Evolutionary conservation across 495 filamentous ascomycete genomes (phyloP).

Genomic region (Diplogelasinospora grovesii): DNA sequence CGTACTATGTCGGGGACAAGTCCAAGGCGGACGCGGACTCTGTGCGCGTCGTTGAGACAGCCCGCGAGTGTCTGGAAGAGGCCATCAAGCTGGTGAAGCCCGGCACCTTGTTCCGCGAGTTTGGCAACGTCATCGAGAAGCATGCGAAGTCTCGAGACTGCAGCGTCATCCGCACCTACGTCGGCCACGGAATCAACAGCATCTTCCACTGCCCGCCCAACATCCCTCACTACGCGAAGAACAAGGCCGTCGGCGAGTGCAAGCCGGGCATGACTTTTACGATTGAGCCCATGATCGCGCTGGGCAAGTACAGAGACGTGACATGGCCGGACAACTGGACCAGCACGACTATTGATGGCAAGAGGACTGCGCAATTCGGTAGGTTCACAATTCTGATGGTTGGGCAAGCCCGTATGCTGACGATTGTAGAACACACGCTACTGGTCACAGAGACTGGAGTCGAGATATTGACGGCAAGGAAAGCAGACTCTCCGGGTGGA

Average conservation of each 20-base stretch:
- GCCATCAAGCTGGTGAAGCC: constrained; percentile 83
- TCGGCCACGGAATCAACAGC: constrained; percentile 80
- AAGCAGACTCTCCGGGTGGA: constrained; percentile 77
- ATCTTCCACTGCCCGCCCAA: constrained; percentile 82
- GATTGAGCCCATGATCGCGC: constrained; percentile 86
- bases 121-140: constrained; percentile 78
- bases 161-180: constrained; percentile 83
- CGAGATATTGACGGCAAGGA: constrained; percentile 83
- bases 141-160: constrained; percentile 71
- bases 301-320: constrained; percentile 71
- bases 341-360: constrained; percentile 73
- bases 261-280: constrained; percentile 91
- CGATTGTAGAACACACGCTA: constrained; percentile 71
- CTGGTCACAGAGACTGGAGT: constrained; percentile 91
- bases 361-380: constrained; percentile 77
- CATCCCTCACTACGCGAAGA: constrained; percentile 83
- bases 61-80: constrained; percentile 74
- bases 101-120: constrained; percentile 77
- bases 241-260: constrained; percentile 81
- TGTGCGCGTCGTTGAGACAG: constrained; percentile 78
- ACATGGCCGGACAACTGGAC: constrained; percentile 94
- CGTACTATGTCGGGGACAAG: constrained; percentile 80
- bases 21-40: constrained; percentile 67
- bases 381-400: constrained; percentile 14
- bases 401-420: background rate